Evolutionary conservation across 306 rosid genomes (phyloP), one percentile per base, ranked within the genome.

Genomic region (Datisca glomerata): DNA sequence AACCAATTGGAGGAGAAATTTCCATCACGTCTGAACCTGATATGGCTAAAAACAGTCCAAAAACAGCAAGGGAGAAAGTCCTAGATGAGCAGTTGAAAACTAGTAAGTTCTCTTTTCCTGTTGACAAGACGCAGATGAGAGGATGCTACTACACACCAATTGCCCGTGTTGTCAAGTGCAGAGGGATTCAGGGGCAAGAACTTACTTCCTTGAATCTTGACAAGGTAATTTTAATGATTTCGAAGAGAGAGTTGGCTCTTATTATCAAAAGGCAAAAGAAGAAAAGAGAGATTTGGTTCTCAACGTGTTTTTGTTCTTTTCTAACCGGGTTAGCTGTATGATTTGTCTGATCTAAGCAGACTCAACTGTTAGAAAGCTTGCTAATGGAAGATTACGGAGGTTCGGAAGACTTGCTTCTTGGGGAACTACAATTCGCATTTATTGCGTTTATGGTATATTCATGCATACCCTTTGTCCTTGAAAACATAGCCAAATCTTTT

Each of bases 1-100:
- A 83, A 63, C 97, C 97, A 32, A 67, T 83, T 53, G 94, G 89
- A 62, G 97, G 97, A 44, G 97, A 87, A 60, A 72, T 87, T 46
- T 66, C 74, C 43, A 71, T 87, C 61, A 74, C 65, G 14, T 64
- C 58, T 36, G 94, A 79, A 71, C 61, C 68, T 41, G 61, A 60
- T 15, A 49, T 74, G 60, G 45, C 50, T 46, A 59, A 55, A 55
- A 69, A 43, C 61, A 4, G 69, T 24, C 66, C 73, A 24, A 74
- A 71, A 54, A 65, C 70, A 18, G 33, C 64, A 29, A 63, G 60
- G 76, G 97, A 76, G 66, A 65, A 63, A 38, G 82, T 60, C 40
- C 80, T 76, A 52, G 74, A 67, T 48, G 70, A 76, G 45, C 93
- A 82, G 65, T 64, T 73, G 49, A 71, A 71, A 66, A 56, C 18